phyloP scores from a whole-genome alignment of 2,329 filamentous ascomycete genomes.

The Thermomyces lanuginosus region DNA sequence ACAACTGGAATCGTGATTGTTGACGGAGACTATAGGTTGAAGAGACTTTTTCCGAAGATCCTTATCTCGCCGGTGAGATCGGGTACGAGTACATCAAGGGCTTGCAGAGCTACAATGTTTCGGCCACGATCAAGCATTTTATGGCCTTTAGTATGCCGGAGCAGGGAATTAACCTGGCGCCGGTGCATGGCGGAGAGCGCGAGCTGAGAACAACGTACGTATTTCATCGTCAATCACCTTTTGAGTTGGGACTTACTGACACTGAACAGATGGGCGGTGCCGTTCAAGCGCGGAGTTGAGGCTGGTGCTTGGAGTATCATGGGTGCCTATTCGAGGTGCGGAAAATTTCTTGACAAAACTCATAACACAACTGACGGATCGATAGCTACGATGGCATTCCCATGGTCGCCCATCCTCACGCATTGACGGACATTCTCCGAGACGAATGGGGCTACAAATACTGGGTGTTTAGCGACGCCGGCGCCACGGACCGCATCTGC shows the following conservation, averaged over 20 bases:
- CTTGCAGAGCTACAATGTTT: slow-evolving; percentile 48
- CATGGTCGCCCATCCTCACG: slow-evolving; percentile 46
- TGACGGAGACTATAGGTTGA: slow-evolving; percentile 33
- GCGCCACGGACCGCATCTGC: slow-evolving; percentile 53
- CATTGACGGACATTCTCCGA: slow-evolving; percentile 52
- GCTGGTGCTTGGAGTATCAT: slow-evolving; percentile 52
- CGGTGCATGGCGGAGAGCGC: slow-evolving; percentile 40
- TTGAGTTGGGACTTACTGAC: slow-evolving; percentile 1
- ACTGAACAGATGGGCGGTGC: slow-evolving; percentile 29
- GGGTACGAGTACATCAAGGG: slow-evolving; percentile 45
- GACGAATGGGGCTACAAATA: slow-evolving; percentile 60
- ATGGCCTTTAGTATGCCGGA: slow-evolving; percentile 53
- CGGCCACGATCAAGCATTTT: slow-evolving; percentile 61
- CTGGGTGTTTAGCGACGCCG: slow-evolving; percentile 49
- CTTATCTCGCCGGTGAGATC: slow-evolving; percentile 51
- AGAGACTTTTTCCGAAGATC: slow-evolving; percentile 56
- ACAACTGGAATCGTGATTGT: no score
- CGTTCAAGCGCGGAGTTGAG: slow-evolving; percentile 56
- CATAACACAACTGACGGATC: background rate
- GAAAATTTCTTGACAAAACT: background rate
- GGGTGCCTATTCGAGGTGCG: slow-evolving; percentile 51
- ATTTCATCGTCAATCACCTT: slow-evolving; percentile 11
- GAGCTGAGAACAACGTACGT: slow-evolving; percentile 41
- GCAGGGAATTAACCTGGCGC: slow-evolving; percentile 54
- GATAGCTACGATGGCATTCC: slow-evolving; percentile 51